Percentiles rank a stretch among this genome's conserved stretches.
Conservation (phyloP, 306 rosid species). For the Lathyrus aphaca region DNA sequence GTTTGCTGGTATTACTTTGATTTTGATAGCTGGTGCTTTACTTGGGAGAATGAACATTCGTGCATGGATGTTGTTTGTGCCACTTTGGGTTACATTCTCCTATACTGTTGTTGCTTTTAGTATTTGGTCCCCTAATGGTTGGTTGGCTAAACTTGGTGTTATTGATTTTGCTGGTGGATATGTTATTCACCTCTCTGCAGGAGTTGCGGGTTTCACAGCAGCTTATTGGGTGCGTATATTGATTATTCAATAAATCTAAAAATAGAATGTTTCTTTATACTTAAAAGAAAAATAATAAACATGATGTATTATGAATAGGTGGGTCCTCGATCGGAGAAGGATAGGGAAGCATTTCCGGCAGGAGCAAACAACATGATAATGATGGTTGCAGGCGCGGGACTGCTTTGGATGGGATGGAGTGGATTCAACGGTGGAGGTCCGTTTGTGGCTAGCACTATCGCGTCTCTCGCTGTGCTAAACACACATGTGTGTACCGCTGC, state of each 20-base stretch:
- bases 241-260: no score
- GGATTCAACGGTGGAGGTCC: slow-evolving; percentile 68
- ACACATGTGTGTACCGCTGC: slow-evolving; percentile 55
- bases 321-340: slow-evolving; percentile 46
- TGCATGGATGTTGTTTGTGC: slow-evolving; percentile 64
- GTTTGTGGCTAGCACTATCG: slow-evolving; percentile 40
- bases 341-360: slow-evolving; percentile 27
- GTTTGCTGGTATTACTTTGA: slow-evolving; percentile 53
- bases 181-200: slow-evolving; percentile 55
- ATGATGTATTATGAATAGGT: slow-evolving; percentile 37
- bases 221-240: slow-evolving; percentile 47
- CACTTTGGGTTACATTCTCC: slow-evolving; percentile 53
- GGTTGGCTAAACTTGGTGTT: slow-evolving; percentile 54
- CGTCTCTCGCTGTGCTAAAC: slow-evolving; percentile 55
- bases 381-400: slow-evolving; percentile 56
- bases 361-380: slow-evolving; percentile 52
- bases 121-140: slow-evolving; percentile 56
- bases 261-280: no score
- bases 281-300: no score
- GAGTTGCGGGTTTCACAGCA: slow-evolving; percentile 59
- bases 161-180: slow-evolving; percentile 60
- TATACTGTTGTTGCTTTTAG: slow-evolving; percentile 53
- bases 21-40: slow-evolving; percentile 52
- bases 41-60: slow-evolving; percentile 59
- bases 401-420: slow-evolving; percentile 68